A percentile compares a stretch with the other conserved stretches of the same genome.
Conservation (phyloP, 345 rosid genomes). For the Sonneratia alba region DNA sequence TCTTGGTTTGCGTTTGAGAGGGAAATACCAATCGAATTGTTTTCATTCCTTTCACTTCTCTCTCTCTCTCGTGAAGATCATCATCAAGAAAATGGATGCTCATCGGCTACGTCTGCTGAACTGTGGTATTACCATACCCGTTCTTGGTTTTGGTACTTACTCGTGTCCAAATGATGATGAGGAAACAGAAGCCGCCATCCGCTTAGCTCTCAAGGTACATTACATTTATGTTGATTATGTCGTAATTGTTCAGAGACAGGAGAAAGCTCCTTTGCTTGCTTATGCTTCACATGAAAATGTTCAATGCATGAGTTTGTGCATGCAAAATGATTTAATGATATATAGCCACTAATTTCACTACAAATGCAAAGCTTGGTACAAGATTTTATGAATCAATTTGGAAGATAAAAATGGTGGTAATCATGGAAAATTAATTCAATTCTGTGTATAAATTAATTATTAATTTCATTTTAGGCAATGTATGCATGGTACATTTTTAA, state of each 20-base stretch:
- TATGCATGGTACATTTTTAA: too few species aligned
- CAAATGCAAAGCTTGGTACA: too few species aligned
- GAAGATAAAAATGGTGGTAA: too few species aligned
- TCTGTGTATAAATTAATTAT: too few species aligned
- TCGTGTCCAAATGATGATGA: constrained; percentile 33
- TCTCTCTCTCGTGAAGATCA: neutral
- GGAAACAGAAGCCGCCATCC: constrained; percentile 49
- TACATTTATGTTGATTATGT: too few species aligned
- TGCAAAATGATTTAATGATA: too few species aligned
- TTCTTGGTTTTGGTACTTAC: constrained; percentile 74
- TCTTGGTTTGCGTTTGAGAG: neutral
- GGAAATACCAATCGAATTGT: neutral
- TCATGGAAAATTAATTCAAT: too few species aligned
- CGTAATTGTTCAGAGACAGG: too few species aligned
- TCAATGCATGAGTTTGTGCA: neutral
- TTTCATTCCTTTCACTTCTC: neutral
- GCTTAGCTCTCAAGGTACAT: constrained; percentile 52
- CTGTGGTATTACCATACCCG: constrained; percentile 53
- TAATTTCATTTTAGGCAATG: too few species aligned
- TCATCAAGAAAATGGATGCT: constrained; percentile 24
- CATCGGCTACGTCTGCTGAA: constrained; percentile 42
- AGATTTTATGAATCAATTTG: too few species aligned
- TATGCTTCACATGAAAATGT: neutral
- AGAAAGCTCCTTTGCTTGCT: neutral
- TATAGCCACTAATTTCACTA: too few species aligned